Base-by-base conservation (phyloP, 352 stramenopile species). In the Globisporangium paroecandrum region DNA sequence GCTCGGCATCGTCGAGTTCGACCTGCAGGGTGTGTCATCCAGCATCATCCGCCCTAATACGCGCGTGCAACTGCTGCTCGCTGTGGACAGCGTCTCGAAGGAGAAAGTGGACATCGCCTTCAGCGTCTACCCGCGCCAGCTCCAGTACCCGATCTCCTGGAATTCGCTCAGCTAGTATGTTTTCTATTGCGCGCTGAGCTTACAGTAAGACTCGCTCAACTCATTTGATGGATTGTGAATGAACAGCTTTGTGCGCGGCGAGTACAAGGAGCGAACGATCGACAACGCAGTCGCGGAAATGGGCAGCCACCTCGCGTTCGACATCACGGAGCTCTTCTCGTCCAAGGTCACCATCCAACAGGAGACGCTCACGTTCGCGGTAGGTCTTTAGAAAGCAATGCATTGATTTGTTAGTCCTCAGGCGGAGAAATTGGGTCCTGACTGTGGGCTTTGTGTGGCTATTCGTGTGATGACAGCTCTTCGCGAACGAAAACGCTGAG, bases 321-420 rank as follows among this genome's bases (percentile, higher is more conserved):
- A 95, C 69, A 90, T 95, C 73, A 95, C 87, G 3, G 87, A 95
- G 60, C 70, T 90, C 24, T 85, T 93, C 25, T 70, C 81, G 22
- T 67, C 67, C 8, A 87, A 80, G 38, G 62, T 94, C 22, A 73
- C 79, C 25, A 63, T 60, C 15, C 72, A 77, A 56, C 78, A 83
- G 25, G 73, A 77, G 22, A 79, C 79, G 53, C 51, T 94, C 32
- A 67, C 78, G 18, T 92, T 94, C 62, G 83, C 78, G 29, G 84
- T 87, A 58, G 36, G 71, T 65, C 25, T 20, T 18, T n/a, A 22
- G 9, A 4, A 47, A 4, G 4, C 7, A 15, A 15, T 27, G n/a
- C 32, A 47, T 47, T 20, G 29, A 20, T 20, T 22, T 5, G 7
- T 4, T 27, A 2, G 20, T 55, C 18, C 8, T n/a, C 27, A 24